Evolutionary conservation across 257 asterid species (phyloP).

Genomic region (Schizonepeta tenuifolia): DNA sequence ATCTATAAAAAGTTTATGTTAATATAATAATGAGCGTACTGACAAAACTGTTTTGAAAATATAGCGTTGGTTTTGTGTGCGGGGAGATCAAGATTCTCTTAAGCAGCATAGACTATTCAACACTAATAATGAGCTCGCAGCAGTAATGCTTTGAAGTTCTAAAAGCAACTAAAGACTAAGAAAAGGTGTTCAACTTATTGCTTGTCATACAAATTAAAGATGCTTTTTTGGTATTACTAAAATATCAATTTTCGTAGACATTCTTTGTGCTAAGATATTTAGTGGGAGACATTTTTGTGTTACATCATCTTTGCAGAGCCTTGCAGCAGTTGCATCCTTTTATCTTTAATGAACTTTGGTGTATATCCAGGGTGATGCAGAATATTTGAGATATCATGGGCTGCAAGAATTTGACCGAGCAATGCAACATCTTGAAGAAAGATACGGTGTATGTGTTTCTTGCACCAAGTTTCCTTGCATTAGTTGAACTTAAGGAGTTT

Average conservation of each 20-base stretch:
- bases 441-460: conserved; percentile 65
- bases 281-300: not conserved
- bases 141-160: too few relatives aligned
- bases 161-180: too few relatives aligned
- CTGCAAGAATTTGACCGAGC: conserved; percentile 96
- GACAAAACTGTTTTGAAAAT: too few relatives aligned
- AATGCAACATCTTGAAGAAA: conserved; percentile 94
- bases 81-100: too few relatives aligned
- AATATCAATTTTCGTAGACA: not conserved
- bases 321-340: conserved; percentile 13
- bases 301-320: conserved; percentile 6
- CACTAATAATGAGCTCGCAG: too few relatives aligned
- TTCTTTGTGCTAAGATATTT: conserved; percentile 8
- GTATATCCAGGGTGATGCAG: conserved; percentile 82
- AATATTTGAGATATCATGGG: conserved; percentile 73
- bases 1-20: too few relatives aligned
- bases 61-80: too few relatives aligned
- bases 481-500: conserved; percentile 12
- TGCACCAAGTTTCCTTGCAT: conserved; percentile 27
- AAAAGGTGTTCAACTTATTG: too few relatives aligned
- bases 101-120: too few relatives aligned
- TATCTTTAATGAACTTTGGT: conserved; percentile 33
- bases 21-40: too few relatives aligned
- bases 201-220: too few relatives aligned
- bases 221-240: too few relatives aligned